These are phyloP conservation scores for Solanum hybrid DNA, from an alignment of 305 asterid genomes.

Conservation along the genomic window DNA sequence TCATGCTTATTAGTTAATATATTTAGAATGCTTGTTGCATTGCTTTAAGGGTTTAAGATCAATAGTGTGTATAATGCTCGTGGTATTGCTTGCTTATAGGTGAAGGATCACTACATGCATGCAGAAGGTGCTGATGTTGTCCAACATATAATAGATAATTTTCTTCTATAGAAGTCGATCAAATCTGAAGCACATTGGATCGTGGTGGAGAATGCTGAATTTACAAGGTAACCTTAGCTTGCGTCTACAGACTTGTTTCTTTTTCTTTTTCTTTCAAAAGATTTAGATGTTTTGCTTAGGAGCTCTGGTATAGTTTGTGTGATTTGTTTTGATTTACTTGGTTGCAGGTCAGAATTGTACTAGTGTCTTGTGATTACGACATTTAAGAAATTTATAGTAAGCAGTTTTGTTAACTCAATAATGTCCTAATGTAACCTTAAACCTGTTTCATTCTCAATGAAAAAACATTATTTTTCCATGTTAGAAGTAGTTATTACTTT, in stretches of 20 bases:
- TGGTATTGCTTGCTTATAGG: conserved; percentile 32
- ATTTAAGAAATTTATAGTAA: not conserved
- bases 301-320: not conserved
- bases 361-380: not conserved
- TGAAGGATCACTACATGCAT: conserved; percentile 59
- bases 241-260: not conserved
- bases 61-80: not conserved
- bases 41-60: conserved; percentile 57
- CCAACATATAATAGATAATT: conserved; percentile 91
- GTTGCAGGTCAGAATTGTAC: not conserved
- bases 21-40: not conserved
- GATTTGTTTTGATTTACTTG: not conserved
- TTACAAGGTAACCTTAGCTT: not conserved
- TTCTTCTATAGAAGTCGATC: conserved; percentile 29
- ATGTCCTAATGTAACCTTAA: not conserved
- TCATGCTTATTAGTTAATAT: not conserved
- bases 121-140: conserved; percentile 87
- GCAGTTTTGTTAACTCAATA: not conserved
- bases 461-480: not conserved
- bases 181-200: not conserved
- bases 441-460: not conserved
- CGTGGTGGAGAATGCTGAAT: not conserved
- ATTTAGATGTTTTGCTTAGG: not conserved
- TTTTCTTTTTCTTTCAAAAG: not conserved
- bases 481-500: not conserved